Percentiles rank a stretch among this genome's conserved stretches.
Evolutionary conservation across 2,329 filamentous ascomycete genomes (phyloP).

Genomic region (Teratosphaeriaceae sp.): DNA sequence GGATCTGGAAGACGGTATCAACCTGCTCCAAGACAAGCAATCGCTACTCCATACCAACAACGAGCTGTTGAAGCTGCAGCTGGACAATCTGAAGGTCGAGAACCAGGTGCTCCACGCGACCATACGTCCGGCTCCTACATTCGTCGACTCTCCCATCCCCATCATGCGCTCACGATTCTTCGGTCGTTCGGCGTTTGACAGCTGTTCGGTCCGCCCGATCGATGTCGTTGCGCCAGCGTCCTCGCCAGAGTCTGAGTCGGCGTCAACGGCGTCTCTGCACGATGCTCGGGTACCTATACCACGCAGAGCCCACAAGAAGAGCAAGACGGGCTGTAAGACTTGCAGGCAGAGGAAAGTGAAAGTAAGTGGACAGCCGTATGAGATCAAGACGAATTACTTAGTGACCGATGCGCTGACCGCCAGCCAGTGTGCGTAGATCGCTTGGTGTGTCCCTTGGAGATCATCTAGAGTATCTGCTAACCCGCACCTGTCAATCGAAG

Average conservation of each 20-base stretch:
- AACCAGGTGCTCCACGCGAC: conserved; percentile 1
- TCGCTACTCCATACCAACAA: neutral
- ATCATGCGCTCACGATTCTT: neutral
- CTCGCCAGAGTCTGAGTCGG: neutral
- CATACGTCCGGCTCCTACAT: neutral
- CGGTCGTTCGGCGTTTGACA: neutral
- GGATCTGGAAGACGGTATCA: conserved; percentile 1
- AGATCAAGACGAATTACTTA: neutral
- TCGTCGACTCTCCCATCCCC: neutral
- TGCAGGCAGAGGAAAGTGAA: conserved; percentile 2
- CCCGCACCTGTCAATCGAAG: no score
- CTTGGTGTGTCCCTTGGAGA: no score
- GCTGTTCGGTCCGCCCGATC: no score
- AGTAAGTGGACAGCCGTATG: neutral
- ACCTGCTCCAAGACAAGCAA: neutral
- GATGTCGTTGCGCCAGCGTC: no score
- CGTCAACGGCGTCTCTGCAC: neutral
- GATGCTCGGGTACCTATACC: neutral
- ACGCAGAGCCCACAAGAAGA: conserved; percentile 1
- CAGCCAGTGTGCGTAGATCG: no score
- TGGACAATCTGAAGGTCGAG: conserved; percentile 3
- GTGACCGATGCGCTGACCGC: neutral
- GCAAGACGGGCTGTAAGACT: neutral
- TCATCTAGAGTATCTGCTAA: no score
- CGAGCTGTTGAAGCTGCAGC: neutral